Evolutionary conservation across 108 stramenopile species (phyloP), one percentile per base, ranked within the genome.

Genomic region (Discostella stelligeroides): DNA sequence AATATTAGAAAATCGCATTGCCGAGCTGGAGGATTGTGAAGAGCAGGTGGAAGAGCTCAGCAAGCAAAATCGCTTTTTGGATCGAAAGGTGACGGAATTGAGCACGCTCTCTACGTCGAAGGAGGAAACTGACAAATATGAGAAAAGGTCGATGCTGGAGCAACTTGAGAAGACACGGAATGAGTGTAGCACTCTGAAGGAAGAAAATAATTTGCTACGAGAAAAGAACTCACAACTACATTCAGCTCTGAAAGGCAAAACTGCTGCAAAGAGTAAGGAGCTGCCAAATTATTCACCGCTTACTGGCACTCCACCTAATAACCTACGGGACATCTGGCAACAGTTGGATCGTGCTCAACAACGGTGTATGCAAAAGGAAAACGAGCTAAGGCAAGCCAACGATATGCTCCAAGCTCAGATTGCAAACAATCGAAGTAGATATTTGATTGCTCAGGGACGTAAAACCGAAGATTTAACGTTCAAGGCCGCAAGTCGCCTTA

Each of bases 51-150:
- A 28, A 21, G 75, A 76, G 39, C 37, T 72, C 8, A 39, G 39
- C 6, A 47, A 76, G n/a, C 74, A 81, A 21, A 79, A 79, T 30
- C 17, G 29, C 6, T 72, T 79, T 56, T 72, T 72, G 66, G 70
- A 79, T 42, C 0, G n/a, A 13, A 60, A 79, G 25, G 58, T 79
- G 12, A 24, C 7, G 1, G 38, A 76, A 42, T 41, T 76, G 21
- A 65, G 73, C 51, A 62, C 29, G 24, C 46, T 48, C 23, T 17
- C 29, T 27, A 13, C 21, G 24, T 42, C 51, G 27, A 39, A 17
- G n/a, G 58, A 50, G 14, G 47, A 53, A 62, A 34, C 24, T 37
- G 15, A 49, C 7, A 5, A 70, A 49, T 24, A 40, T 7, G 60
- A 38, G 60, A 61, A 21, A 61, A 14, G 17, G 5, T 53, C 53